Evolutionary conservation across 169 alveolate genomes (phyloP).

Genomic region (Plasmodium sp.): DNA sequence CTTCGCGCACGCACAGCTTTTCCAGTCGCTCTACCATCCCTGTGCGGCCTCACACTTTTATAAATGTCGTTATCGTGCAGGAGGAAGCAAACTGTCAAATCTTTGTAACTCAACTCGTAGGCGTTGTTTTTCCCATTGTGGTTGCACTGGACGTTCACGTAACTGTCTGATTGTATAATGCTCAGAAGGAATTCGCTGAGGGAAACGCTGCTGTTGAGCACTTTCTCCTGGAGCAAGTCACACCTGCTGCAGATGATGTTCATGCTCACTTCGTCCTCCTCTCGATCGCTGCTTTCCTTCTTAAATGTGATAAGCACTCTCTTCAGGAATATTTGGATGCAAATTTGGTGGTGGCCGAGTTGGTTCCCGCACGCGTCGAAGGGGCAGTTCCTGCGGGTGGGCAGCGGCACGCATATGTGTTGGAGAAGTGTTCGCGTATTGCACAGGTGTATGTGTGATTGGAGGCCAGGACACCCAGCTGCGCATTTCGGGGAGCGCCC

Average conservation of each 20-base stretch:
- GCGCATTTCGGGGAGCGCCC: not conserved
- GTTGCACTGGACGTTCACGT: slow-evolving; percentile 15
- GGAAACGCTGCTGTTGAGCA: slow-evolving; percentile 11
- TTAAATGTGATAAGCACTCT: slow-evolving; percentile 22
- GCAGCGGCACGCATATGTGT: not conserved
- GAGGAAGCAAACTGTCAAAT: slow-evolving; percentile 24
- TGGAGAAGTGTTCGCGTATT: not conserved
- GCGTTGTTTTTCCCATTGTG: slow-evolving; percentile 39
- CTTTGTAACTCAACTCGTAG: slow-evolving; percentile 28
- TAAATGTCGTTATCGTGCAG: slow-evolving; percentile 20
- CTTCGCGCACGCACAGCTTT: not conserved
- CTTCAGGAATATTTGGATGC: slow-evolving; percentile 53
- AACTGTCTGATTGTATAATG: slow-evolving; percentile 41
- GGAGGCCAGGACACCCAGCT: not conserved
- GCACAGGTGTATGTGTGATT: not conserved
- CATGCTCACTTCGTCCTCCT: slow-evolving; percentile 10
- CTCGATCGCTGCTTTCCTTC: slow-evolving; percentile 11
- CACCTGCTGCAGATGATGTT: slow-evolving; percentile 44
- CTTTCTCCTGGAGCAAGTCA: slow-evolving; percentile 3
- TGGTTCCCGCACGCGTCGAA: slow-evolving; percentile 36
- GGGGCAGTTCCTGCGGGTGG: slow-evolving; percentile 44
- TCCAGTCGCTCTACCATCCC: not conserved
- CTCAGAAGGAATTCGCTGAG: slow-evolving; percentile 35
- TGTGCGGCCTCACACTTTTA: not conserved
- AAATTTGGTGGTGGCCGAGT: slow-evolving; percentile 50